A percentile compares a stretch with the other conserved stretches of the same genome.
These are phyloP conservation scores for Shiraia bambusicola DNA, from an alignment of 2,329 filamentous ascomycete genomes.

Conservation along the genomic window DNA sequence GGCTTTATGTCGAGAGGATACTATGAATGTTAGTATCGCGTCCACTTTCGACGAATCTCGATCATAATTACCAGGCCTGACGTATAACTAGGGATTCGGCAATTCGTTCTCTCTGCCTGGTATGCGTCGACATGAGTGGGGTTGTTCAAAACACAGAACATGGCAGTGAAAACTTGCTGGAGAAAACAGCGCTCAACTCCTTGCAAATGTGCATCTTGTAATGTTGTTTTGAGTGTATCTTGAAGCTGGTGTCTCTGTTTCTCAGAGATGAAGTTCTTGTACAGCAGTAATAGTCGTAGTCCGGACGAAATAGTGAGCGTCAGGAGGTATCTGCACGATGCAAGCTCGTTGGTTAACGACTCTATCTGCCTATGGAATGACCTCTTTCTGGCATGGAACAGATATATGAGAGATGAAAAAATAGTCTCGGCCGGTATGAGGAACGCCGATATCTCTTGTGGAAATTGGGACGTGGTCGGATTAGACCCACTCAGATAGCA, in stretches of 20 bases:
- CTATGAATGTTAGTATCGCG: slow-evolving; percentile 20
- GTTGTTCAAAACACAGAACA: slow-evolving; percentile 28
- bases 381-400: slow-evolving; percentile 35
- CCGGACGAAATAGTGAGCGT: slow-evolving; percentile 37
- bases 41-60: background rate
- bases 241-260: slow-evolving; percentile 35
- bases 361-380: slow-evolving; percentile 32
- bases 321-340: slow-evolving; percentile 20
- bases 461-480: slow-evolving; percentile 29
- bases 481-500: slow-evolving; percentile 34
- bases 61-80: slow-evolving; percentile 31
- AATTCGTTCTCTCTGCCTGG: slow-evolving; percentile 20
- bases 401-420: slow-evolving; percentile 40
- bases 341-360: slow-evolving; percentile 26
- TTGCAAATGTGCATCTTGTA: slow-evolving; percentile 37
- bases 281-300: slow-evolving; percentile 36
- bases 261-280: slow-evolving; percentile 27
- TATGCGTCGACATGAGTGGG: slow-evolving; percentile 18
- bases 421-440: slow-evolving; percentile 36
- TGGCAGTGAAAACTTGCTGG: slow-evolving; percentile 31
- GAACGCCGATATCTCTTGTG: slow-evolving; percentile 32
- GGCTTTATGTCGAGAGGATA: slow-evolving; percentile 38
- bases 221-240: slow-evolving; percentile 35
- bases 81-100: slow-evolving; percentile 30
- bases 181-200: slow-evolving; percentile 37